A percentile compares a stretch with the other conserved stretches of the same genome.
Evolutionary conservation across 192 early-diverging fungal species (phyloP).

Genomic region (Backusella sp.): DNA sequence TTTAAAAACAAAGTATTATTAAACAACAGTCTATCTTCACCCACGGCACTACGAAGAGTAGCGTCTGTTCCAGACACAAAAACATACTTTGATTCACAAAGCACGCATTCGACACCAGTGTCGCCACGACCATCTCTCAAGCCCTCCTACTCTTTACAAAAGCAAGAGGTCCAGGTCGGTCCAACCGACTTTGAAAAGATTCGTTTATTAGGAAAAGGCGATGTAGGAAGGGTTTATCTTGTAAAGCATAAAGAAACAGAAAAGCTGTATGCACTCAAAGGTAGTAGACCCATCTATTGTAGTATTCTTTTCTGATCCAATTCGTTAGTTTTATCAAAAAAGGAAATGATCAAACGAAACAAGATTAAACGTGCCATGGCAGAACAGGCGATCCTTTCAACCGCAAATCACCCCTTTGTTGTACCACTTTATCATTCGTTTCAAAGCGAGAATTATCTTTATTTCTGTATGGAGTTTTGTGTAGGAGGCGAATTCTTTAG

Average conservation of each 20-base stretch:
- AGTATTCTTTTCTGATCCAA: too few species aligned
- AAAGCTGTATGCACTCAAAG: slow-evolving; percentile 33
- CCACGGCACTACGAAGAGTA: not conserved
- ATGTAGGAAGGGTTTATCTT: slow-evolving; percentile 33
- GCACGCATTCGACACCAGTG: not conserved
- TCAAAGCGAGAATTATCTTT: slow-evolving; percentile 83
- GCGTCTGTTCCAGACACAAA: slow-evolving; percentile 13
- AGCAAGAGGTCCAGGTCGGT: slow-evolving; percentile 11
- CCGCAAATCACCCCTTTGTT: slow-evolving; percentile 87
- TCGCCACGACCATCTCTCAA: not conserved
- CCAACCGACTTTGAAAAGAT: slow-evolving; percentile 23
- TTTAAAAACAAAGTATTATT: not conserved
- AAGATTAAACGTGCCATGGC: slow-evolving; percentile 96
- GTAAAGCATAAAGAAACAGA: slow-evolving; percentile 26
- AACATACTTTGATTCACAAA: not conserved
- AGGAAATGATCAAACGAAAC: slow-evolving; percentile 96
- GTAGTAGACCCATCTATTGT: not conserved
- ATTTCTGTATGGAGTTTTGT: slow-evolving; percentile 91
- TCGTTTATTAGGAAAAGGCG: slow-evolving; percentile 30
- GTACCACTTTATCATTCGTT: slow-evolving; percentile 90
- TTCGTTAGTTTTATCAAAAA: slow-evolving; percentile 72
- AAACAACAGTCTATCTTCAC: not conserved
- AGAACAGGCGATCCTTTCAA: slow-evolving; percentile 94
- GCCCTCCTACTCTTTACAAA: slow-evolving; percentile 21
- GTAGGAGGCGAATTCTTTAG: slow-evolving; percentile 88